Conservation (phyloP, 495 filamentous ascomycete species). For the Penicillium manginii region DNA sequence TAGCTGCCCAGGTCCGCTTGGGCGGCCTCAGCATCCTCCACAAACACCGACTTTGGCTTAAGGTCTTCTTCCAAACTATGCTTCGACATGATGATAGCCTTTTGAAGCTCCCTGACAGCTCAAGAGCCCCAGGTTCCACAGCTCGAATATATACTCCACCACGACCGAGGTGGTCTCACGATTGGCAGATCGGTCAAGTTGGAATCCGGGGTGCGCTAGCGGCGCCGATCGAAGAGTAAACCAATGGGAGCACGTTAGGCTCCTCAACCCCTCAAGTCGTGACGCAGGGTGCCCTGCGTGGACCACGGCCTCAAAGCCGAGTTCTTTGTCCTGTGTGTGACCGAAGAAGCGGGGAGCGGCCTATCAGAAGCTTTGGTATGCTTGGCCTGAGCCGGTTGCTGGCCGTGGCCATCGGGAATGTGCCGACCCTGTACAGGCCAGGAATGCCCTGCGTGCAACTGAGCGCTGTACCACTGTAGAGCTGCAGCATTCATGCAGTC, state of each 20-base stretch:
- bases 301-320: background rate
- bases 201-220: conserved; percentile 25
- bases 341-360: background rate
- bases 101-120: background rate
- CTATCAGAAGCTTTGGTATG: conserved; percentile 2
- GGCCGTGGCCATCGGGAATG: conserved; percentile 6
- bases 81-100: conserved; percentile 19
- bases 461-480: background rate
- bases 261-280: conserved; percentile 1
- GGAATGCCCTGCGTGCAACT: conserved; percentile 19
- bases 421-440: background rate
- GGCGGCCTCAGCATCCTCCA: conserved; percentile 19
- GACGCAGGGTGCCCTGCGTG: conserved; percentile 16
- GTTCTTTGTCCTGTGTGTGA: conserved; percentile 15
- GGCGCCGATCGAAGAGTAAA: conserved; percentile 1
- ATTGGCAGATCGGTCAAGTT: conserved; percentile 10
- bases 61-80: conserved; percentile 13
- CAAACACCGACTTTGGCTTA: conserved; percentile 17
- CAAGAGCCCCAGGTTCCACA: conserved; percentile 1
- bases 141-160: conserved; percentile 16
- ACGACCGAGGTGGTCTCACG: background rate
- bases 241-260: conserved; percentile 7
- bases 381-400: conserved; percentile 2
- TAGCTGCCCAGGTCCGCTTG: conserved; percentile 16
- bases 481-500: background rate